These are phyloP conservation scores for Exophiala dermatitidis DNA, from an alignment of 2,329 filamentous ascomycete species.

Conservation along the genomic window DNA sequence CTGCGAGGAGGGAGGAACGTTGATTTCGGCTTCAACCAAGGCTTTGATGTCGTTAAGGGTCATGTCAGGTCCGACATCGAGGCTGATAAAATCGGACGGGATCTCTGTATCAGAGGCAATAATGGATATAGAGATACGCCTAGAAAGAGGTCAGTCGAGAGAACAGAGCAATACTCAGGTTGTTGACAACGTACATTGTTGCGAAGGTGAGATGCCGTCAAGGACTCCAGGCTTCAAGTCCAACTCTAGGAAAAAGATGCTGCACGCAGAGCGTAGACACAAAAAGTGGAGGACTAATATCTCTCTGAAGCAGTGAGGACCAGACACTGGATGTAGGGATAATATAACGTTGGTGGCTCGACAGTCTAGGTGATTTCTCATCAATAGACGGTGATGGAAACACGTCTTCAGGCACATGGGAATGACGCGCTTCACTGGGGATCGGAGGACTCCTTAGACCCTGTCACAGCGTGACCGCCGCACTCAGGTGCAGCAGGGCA, in stretches of 20 bases:
- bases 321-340: too few relatives aligned
- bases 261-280: too few relatives aligned
- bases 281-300: too few relatives aligned
- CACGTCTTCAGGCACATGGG: background rate
- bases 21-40: constrained; percentile 76
- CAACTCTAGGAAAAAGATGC: too few relatives aligned
- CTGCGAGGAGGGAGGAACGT: constrained; percentile 64
- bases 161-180: background rate
- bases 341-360: background rate
- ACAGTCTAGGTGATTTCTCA: constrained; percentile 1
- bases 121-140: constrained; percentile 83
- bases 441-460: background rate
- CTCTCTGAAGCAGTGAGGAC: too few relatives aligned
- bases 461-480: background rate
- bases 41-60: constrained; percentile 78
- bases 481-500: too few relatives aligned
- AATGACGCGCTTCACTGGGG: background rate
- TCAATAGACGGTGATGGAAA: background rate
- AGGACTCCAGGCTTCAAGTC: too few relatives aligned
- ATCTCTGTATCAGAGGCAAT: constrained; percentile 60
- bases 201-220: background rate
- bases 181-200: background rate
- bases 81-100: constrained; percentile 68
- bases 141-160: constrained; percentile 34
- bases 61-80: constrained; percentile 77